Evolutionary conservation across 1,284 basidiomycete genomes (phyloP).

Genomic region (Phlebopus sp.): DNA sequence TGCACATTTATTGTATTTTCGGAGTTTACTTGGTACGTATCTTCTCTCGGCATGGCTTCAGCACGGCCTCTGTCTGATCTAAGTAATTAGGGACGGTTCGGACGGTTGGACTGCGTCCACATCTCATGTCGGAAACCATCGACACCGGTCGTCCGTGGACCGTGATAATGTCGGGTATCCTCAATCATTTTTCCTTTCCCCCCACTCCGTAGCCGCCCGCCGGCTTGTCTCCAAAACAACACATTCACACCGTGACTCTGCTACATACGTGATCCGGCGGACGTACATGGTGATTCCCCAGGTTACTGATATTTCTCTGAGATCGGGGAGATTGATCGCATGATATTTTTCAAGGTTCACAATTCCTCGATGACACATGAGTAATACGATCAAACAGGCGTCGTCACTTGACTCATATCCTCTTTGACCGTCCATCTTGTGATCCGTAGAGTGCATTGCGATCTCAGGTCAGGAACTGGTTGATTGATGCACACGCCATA

Average conservation of each 20-base stretch:
- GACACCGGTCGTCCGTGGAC: not conserved
- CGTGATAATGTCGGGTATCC: not conserved
- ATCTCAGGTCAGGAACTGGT: not conserved
- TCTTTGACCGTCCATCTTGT: too few relatives aligned
- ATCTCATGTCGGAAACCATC: constrained; percentile 2
- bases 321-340: too few relatives aligned
- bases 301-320: too few relatives aligned
- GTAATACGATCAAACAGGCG: too few relatives aligned
- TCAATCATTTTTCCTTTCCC: not conserved
- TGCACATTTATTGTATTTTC: not conserved
- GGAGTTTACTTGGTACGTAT: not conserved
- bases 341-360: too few relatives aligned
- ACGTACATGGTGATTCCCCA: too few relatives aligned
- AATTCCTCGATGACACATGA: too few relatives aligned
- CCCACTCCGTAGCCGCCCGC: too few relatives aligned
- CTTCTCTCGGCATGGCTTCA: not conserved
- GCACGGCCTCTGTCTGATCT: not conserved
- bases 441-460: not conserved
- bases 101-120: constrained; percentile 1
- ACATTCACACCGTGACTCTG: too few relatives aligned
- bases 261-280: too few relatives aligned
- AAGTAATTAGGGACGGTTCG: not conserved
- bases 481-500: not conserved
- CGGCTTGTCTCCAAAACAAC: not conserved
- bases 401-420: not conserved